Conservation (phyloP, 768 basidiomycete species). For the Macrocybe gigantea region DNA sequence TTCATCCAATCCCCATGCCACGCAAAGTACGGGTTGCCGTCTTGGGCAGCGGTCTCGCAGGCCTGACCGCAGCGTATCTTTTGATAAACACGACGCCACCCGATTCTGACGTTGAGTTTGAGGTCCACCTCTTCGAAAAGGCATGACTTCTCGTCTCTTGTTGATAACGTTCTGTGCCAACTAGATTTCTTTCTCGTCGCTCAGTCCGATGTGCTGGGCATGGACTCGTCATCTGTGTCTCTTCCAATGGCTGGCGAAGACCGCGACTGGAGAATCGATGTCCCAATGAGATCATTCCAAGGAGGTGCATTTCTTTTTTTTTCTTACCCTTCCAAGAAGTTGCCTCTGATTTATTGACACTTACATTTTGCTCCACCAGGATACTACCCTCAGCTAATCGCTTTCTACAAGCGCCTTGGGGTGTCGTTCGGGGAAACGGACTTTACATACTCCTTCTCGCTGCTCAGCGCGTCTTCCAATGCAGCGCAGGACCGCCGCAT, state of each 20-base stretch:
- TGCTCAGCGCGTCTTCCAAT: conserved; percentile 25
- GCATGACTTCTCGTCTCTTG: conserved; percentile 26
- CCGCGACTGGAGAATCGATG: conserved; percentile 56
- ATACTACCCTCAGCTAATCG: conserved; percentile 68
- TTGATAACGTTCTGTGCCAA: neutral
- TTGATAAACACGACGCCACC: conserved; percentile 28
- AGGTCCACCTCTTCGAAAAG: conserved; percentile 75
- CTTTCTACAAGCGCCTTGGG: conserved; percentile 56
- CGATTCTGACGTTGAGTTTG: conserved; percentile 39
- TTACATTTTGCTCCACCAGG: conserved; percentile 30
- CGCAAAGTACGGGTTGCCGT: conserved; percentile 58
- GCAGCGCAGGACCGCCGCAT: conserved; percentile 20
- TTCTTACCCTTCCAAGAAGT: neutral
- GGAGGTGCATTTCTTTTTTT: conserved; percentile 42
- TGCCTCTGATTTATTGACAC: neutral
- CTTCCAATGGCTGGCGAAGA: conserved; percentile 28
- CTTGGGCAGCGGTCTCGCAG: conserved; percentile 69
- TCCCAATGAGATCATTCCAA: conserved; percentile 81
- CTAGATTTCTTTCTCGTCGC: neutral
- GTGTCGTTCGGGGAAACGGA: conserved; percentile 49
- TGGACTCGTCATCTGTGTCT: conserved; percentile 62
- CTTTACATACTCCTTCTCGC: conserved; percentile 72
- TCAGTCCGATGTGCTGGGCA: conserved; percentile 53
- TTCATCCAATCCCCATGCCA: conserved; percentile 15
- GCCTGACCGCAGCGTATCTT: conserved; percentile 62